Evolutionary conservation across 306 rosid genomes (phyloP), one percentile per base, ranked within the genome.

Genomic region (Prunus campanulata): DNA sequence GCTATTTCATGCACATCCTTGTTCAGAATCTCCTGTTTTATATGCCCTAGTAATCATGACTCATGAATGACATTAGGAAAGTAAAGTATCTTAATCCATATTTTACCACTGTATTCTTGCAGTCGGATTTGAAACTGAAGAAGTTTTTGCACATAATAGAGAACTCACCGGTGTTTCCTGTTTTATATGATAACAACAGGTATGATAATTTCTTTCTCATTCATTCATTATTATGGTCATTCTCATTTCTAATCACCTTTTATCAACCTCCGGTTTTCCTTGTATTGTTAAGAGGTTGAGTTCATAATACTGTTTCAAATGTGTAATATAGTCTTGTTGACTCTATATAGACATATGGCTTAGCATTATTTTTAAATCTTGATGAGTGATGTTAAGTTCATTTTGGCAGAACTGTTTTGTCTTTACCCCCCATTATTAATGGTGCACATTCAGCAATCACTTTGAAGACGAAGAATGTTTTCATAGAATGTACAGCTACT

Each of bases 81-180:
- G 61, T 78, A 70, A 56, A 30, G 11, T 67, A 76, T 80, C 44
- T 68, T 83, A 64, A 72, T 80, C 66, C 78, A 60, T 85, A 54
- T 81, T 76, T n/a, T 24, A 18, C 32, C 54, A 30, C 27, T 5
- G n/a, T 79, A 44, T 56, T 82, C 19, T 84, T 70, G 63, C 93
- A 95, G 98, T 85, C 96, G 72, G 98, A 95, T 89, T 79, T 90
- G 89, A 95, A 95, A 78, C 85, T 95, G 87, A 95, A 92, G 97
- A 95, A 95, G 77, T 95, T 90, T 88, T 80, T 95, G 87, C 96
- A 92, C 86, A 95, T 95, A 83, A 92, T 92, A 70, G 97, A 95
- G 87, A 80, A 81, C 44, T 89, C 93, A 22, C 85, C 90, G 13
- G 93, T 90, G 79, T 95, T 66, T 75, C 98, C 98, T 29, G 96